phyloP scores from a whole-genome alignment of 257 asterid species.

The Echium plantagineum region DNA sequence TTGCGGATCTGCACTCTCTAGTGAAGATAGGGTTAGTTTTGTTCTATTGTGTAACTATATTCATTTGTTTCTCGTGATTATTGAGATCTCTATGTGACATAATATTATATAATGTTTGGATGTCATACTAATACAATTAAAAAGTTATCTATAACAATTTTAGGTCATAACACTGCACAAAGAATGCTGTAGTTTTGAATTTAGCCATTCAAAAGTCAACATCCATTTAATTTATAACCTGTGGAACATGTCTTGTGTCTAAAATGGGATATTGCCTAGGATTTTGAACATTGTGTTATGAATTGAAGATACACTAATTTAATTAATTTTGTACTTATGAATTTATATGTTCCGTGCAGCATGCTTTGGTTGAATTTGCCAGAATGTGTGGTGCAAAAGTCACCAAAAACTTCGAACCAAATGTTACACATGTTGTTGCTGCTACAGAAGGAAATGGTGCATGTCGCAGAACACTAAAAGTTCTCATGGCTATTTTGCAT shows the following conservation, averaged over 20 bases:
- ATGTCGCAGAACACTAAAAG: conserved; percentile 67
- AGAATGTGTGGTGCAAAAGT: conserved; percentile 51
- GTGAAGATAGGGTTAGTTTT: conserved; percentile 62
- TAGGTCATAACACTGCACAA: no score
- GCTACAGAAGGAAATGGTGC: conserved; percentile 73
- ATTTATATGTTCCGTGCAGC: conserved; percentile 25
- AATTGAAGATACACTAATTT: conserved; percentile 10
- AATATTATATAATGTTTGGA: no score
- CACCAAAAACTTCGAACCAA: conserved; percentile 58
- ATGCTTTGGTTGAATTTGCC: conserved; percentile 44
- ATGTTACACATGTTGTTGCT: conserved; percentile 78
- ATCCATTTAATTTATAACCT: neutral
- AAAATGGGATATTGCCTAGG: neutral
- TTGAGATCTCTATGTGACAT: no score
- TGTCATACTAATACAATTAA: no score
- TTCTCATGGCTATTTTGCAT: conserved; percentile 80
- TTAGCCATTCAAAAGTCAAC: neutral
- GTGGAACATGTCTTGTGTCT: neutral
- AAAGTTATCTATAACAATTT: no score
- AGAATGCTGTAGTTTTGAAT: no score
- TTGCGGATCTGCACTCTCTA: conserved; percentile 83
- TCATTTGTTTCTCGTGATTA: neutral
- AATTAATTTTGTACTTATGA: conserved; percentile 1
- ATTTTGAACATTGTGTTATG: neutral
- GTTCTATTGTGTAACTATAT: neutral